Evolutionary conservation across 257 asterid genomes (phyloP), one percentile per base, ranked within the genome.

Genomic region (Primulina tabacum): DNA sequence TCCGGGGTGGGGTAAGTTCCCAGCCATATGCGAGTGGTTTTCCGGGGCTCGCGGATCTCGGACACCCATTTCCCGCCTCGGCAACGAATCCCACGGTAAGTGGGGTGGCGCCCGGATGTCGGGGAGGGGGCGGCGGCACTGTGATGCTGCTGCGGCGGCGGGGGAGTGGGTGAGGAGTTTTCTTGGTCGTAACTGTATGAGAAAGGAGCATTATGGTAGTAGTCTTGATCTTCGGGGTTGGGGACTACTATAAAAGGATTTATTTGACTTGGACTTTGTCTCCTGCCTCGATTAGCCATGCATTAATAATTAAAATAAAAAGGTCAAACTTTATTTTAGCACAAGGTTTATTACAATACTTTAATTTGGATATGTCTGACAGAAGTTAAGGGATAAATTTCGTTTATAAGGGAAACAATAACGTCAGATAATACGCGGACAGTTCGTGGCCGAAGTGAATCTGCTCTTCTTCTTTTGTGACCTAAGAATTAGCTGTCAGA

Each of bases 1-100:
- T 85, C 95, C 0, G 90, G 83, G 1, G 84, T 77, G 11, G 84
- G 67, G 62, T 75, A 85, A 0, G 91, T 85, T 0, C 91, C 95
- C 0, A 88, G 84, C 95, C 95, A 88, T 26, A 88, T 81, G 17
- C 95, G 86, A 7, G 78, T 76, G 6, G 88, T 78, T 62, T 79
- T 73, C 7, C 84, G 84, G 1, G 92, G 92, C 79, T 82, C 87
- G 0, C 95, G 90, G 18, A 84, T 86, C 16, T 88, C 92, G 0
- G 95, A 84, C 24, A 81, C 92, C 95, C 92, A 88, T 68, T 84
- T 82, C 5, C 92, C 88, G 6, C 82, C 77, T 75, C 90, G 77
- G 6, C 69, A 67, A 1, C 93, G 73, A 71, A 84, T 75, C 7
- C 93, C 93, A 3, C 80, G 73, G 73, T 77, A 87, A 12, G 1